Evolutionary conservation across 805 yeast genomes (phyloP).

Genomic region (Saturnispora zaruensis): DNA sequence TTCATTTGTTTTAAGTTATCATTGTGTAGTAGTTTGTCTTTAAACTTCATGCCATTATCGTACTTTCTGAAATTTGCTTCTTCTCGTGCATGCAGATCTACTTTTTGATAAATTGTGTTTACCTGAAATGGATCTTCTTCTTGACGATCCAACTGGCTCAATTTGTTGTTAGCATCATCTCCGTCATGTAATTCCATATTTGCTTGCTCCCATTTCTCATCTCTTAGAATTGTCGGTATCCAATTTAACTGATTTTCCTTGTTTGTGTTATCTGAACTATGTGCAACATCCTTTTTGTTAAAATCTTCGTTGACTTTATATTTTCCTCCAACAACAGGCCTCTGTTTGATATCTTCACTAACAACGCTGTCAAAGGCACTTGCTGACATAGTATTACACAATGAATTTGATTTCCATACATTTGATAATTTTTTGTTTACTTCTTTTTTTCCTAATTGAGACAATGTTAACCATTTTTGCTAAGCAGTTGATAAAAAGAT

Average conservation of each 20-base stretch:
- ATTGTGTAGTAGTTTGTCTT: conserved; percentile 15
- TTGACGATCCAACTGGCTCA: not conserved
- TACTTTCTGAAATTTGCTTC: conserved; percentile 28
- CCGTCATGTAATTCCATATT: not conserved
- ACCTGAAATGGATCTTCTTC: conserved; percentile 7
- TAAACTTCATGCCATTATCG: conserved; percentile 16
- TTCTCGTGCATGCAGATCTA: conserved; percentile 14
- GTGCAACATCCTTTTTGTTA: conserved; percentile 1
- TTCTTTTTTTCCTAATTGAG: not conserved
- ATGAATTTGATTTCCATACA: not conserved
- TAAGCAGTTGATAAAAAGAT: not conserved
- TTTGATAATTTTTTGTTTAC: not conserved
- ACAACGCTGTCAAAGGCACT: conserved; percentile 14
- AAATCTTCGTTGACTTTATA: conserved; percentile 11
- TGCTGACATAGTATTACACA: not conserved
- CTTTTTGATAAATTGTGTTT: conserved; percentile 21
- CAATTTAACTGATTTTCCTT: conserved; percentile 11
- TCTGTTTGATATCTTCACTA: conserved; percentile 16
- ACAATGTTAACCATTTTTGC: not conserved
- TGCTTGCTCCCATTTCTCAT: conserved; percentile 21
- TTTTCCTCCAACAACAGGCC: conserved; percentile 2
- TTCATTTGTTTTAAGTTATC: conserved; percentile 18
- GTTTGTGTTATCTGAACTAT: no score
- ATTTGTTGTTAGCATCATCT: not conserved
- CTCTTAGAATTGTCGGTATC: conserved; percentile 23